Percentiles rank a stretch among this genome's conserved stretches.
These are phyloP conservation scores for Blastocystis sp. DNA, from an alignment of 352 stramenopile species.

Conservation along the genomic window DNA sequence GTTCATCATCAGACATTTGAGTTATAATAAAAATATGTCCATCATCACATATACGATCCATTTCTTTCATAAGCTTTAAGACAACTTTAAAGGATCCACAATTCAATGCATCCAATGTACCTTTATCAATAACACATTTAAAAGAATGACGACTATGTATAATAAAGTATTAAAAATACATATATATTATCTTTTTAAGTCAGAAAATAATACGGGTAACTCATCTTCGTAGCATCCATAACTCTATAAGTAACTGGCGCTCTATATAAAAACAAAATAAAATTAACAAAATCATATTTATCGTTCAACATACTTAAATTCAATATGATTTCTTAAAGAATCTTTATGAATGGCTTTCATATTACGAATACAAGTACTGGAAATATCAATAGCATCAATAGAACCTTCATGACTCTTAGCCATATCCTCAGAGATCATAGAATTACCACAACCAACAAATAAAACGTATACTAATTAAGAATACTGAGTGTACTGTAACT, in stretches of 20 bases:
- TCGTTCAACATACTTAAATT: no score
- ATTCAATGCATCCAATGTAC: constrained; percentile 20
- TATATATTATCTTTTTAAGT: no score
- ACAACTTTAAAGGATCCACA: constrained; percentile 20
- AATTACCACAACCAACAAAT: constrained; percentile 32
- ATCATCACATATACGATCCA: constrained; percentile 9
- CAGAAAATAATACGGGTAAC: constrained; percentile 1
- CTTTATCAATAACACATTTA: constrained; percentile 22
- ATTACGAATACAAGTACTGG: constrained; percentile 12
- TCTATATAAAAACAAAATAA: constrained; percentile 1
- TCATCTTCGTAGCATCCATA: constrained; percentile 12
- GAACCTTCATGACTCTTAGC: constrained; percentile 7
- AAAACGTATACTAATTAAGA: constrained; percentile 1
- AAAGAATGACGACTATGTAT: no score
- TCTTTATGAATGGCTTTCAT: constrained; percentile 14
- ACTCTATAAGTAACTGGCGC: constrained; percentile 10
- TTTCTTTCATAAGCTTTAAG: constrained; percentile 6
- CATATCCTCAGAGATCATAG: constrained; percentile 24
- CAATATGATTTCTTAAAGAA: no score
- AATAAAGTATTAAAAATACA: no score
- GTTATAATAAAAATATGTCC: constrained; percentile 18
- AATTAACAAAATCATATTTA: no score
- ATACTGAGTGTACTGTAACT: no score
- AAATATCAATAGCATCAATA: constrained; percentile 36
- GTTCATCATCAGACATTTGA: constrained; percentile 3